These are phyloP conservation scores for Jamesozyma lodderae DNA, from an alignment of 805 yeast species.

Conservation along the genomic window DNA sequence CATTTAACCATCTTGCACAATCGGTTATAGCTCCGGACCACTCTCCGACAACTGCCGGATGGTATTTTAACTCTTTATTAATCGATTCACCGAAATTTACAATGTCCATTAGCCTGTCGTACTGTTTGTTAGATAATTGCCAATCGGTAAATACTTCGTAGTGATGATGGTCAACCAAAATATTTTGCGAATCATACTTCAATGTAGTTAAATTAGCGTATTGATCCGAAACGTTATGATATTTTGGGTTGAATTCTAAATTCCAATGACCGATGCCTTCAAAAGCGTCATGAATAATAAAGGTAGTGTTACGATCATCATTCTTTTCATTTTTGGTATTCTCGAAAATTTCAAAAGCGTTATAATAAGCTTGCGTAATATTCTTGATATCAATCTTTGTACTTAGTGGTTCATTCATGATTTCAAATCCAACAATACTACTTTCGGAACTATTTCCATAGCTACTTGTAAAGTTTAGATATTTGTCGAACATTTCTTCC, in stretches of 20 bases:
- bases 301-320: conserved; percentile 30
- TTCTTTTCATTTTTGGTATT: conserved; percentile 12
- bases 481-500: conserved; percentile 41
- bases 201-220: conserved; percentile 32
- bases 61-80: conserved; percentile 28
- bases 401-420: conserved; percentile 63
- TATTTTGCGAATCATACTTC: conserved; percentile 42
- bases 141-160: conserved; percentile 73
- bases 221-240: conserved; percentile 21
- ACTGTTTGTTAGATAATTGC: conserved; percentile 41
- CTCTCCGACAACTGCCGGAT: conserved; percentile 55
- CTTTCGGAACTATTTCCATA: conserved; percentile 22
- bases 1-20: conserved; percentile 62
- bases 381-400: conserved; percentile 36
- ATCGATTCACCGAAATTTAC: conserved; percentile 29
- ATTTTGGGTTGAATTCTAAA: conserved; percentile 31
- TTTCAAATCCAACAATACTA: conserved; percentile 56
- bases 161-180: conserved; percentile 80
- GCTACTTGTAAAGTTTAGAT: no score
- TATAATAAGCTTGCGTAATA: conserved; percentile 29
- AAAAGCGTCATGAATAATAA: conserved; percentile 64
- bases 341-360: conserved; percentile 26
- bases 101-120: conserved; percentile 26
- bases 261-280: conserved; percentile 48
- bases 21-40: conserved; percentile 68